These are phyloP conservation scores for Oenanthe javanica DNA, from an alignment of 140 eudicot species.

Conservation along the genomic window DNA sequence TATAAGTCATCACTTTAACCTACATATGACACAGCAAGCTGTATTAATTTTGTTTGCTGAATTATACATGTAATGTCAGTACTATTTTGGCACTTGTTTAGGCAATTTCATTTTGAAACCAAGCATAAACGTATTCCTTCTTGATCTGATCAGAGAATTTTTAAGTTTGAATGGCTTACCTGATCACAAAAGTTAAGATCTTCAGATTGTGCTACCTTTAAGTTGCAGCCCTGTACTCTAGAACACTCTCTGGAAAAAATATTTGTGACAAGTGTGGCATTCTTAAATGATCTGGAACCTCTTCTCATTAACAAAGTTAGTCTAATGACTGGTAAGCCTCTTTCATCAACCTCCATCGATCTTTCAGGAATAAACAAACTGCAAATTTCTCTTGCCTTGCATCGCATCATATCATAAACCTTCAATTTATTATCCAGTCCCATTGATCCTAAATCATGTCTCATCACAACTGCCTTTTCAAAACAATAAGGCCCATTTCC, in stretches of 20 bases:
- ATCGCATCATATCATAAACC: constrained; percentile 20
- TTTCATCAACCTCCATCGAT: constrained; percentile 19
- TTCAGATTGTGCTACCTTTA: constrained; percentile 29
- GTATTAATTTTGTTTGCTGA: background rate
- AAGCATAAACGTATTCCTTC: background rate
- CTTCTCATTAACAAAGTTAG: constrained; percentile 44
- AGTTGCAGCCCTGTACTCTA: constrained; percentile 29
- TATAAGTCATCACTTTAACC: constrained; percentile 38
- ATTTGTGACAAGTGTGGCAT: constrained; percentile 18
- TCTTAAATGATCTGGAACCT: constrained; percentile 41
- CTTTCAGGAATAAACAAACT: constrained; percentile 17
- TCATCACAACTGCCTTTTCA: constrained; percentile 33
- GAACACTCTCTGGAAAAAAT: constrained; percentile 32
- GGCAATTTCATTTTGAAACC: too few relatives aligned
- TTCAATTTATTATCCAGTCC: constrained; percentile 18
- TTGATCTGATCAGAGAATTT: background rate
- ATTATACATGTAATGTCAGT: too few relatives aligned
- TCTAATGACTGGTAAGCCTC: constrained; percentile 28
- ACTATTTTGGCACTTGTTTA: too few relatives aligned
- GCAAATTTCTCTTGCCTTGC: constrained; percentile 25
- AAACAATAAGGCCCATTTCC: constrained; percentile 28
- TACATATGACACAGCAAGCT: constrained; percentile 1
- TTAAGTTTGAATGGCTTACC: constrained; percentile 13
- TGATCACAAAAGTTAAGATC: constrained; percentile 43
- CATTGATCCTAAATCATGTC: constrained; percentile 25